Evolutionary conservation across 2,329 filamentous ascomycete genomes (phyloP).

Genomic region (Curvularia hawaiiensis): DNA sequence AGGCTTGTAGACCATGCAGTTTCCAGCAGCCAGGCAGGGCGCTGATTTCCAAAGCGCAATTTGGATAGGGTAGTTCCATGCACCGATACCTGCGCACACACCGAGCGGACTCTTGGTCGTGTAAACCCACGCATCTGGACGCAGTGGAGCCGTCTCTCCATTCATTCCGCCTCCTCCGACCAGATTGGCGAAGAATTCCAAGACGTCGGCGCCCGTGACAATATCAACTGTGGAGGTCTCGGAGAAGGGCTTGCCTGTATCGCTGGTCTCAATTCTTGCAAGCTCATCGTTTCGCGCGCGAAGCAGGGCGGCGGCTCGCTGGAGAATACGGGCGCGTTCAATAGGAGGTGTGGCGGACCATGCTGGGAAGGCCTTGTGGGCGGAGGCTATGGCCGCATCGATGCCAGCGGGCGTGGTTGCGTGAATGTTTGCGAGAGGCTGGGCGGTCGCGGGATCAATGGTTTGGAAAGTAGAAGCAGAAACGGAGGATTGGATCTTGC

Average conservation of each 20-base stretch:
- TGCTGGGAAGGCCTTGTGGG: conserved; percentile 70
- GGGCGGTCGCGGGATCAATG: conserved; percentile 74
- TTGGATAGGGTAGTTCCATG: conserved; percentile 92
- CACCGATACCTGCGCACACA: conserved; percentile 84
- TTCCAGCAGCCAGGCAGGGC: conserved; percentile 82
- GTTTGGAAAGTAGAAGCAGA: conserved; percentile 70
- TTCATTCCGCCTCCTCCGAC: conserved; percentile 79
- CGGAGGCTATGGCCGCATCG: conserved; percentile 73
- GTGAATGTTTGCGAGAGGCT: conserved; percentile 73
- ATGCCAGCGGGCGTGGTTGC: conserved; percentile 70
- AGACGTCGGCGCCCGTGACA: conserved; percentile 79
- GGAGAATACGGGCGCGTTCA: conserved; percentile 76
- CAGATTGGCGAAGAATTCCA: conserved; percentile 85
- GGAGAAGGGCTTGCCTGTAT: conserved; percentile 84
- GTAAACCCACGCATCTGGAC: conserved; percentile 80
- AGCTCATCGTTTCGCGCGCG: conserved; percentile 79
- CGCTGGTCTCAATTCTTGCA: conserved; percentile 77
- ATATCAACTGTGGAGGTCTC: conserved; percentile 87
- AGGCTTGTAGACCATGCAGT: conserved; percentile 91
- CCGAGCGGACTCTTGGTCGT: conserved; percentile 82
- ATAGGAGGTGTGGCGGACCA: conserved; percentile 81
- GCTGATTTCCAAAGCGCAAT: conserved; percentile 91
- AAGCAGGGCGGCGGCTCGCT: conserved; percentile 74
- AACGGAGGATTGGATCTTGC: conserved; percentile 66
- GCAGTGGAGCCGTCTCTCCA: conserved; percentile 76